Base-by-base conservation (phyloP, 495 filamentous ascomycete species). In the Trichoderma erinaceum region DNA sequence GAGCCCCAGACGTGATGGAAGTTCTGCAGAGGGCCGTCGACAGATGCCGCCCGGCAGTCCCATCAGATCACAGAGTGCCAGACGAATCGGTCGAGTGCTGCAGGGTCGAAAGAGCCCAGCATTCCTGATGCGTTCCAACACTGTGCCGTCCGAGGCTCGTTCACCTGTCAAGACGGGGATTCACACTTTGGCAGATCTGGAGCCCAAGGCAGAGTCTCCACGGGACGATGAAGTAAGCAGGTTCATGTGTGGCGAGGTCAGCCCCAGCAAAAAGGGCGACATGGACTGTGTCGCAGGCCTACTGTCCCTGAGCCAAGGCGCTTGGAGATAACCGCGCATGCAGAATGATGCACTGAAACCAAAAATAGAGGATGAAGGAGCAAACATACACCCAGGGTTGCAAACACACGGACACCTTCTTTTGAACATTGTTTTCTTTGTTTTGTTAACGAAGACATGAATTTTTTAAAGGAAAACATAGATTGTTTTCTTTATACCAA, bases 241-340 rank as follows among this genome's bases (percentile, higher is more conserved):
- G 1, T 91, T 92, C 75, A 91, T 92, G 88, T 73, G 81, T 68
- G 80, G 84, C 48, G 81, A 81, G 13, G 76, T 83, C 23, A 84
- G 84, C 44, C 86, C 86, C 7, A 89, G 83, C 70, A 84, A 84
- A 71, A 84, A 85, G 66, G 78, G 81, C 21, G 90, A 94, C 72
- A 78, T 92, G 72, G 91, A 92, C 74, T 92, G 90, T 68, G 85
- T 94, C 35, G 90, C 92, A 67, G 89, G 89, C 41, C 77, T 96
- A 66, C 74, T 96, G 63, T 90, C 88, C 32, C 78, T 96, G 67
- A 93, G 81, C 66, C 80, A 83, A 72, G 83, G 83, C 4, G 82
- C 83, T 69, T 85, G 83, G 83, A 77, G 79, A 38, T 82, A 72
- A 81, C 4, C 29, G 29, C 29, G 29, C 29, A 63, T 44, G 25